Conservation (phyloP, 257 asterid genomes). For the Nicotiana tomentosiformis region DNA sequence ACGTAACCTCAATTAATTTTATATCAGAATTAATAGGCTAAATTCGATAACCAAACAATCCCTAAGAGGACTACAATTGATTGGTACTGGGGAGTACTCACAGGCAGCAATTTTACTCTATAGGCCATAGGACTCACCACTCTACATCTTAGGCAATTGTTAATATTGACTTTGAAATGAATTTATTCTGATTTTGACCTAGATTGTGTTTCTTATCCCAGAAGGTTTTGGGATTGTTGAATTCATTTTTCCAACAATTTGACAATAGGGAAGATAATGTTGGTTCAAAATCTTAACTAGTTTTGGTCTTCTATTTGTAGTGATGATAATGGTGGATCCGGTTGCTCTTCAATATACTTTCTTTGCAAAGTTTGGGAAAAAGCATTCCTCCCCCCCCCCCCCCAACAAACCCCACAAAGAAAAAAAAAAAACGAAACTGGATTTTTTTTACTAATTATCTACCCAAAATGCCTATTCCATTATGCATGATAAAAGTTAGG, state of each 20-base stretch:
- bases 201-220: background rate
- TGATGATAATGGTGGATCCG: background rate
- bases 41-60: no score
- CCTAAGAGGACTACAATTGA: background rate
- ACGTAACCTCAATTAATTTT: no score
- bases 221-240: background rate
- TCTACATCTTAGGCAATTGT: background rate
- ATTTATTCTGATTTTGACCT: background rate
- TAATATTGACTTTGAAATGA: background rate
- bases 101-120: background rate
- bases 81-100: background rate
- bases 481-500: no score
- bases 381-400: no score
- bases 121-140: constrained; percentile 2
- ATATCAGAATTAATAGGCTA: no score
- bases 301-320: background rate
- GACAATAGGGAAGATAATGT: background rate
- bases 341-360: no score
- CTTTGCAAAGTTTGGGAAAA: no score
- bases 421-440: no score
- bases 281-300: no score
- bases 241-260: background rate
- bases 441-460: no score
- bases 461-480: no score
- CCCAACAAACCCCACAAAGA: no score